Evolutionary conservation across 2,329 filamentous ascomycete species (phyloP).

Genomic region (Trichoderma arundinaceum): DNA sequence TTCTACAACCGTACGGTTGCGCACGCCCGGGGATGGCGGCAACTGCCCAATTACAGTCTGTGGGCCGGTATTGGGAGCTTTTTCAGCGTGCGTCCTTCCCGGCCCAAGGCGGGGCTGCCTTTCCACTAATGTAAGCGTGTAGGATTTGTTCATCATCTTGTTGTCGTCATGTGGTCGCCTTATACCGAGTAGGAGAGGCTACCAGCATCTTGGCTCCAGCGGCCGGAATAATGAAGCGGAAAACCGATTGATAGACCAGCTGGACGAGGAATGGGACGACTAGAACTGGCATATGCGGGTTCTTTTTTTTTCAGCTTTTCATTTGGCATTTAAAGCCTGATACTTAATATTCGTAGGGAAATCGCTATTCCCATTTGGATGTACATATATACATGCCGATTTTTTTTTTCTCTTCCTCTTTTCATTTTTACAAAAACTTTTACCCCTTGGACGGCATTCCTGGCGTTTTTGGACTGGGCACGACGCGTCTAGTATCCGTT

Average conservation of each 20-base stretch:
- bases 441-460: slow-evolving; percentile 34
- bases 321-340: slow-evolving; percentile 13
- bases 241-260: slow-evolving; percentile 90
- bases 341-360: not conserved
- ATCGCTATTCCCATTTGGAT: slow-evolving; percentile 25
- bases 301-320: slow-evolving; percentile 20
- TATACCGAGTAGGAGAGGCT: slow-evolving; percentile 69
- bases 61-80: slow-evolving; percentile 90
- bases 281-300: slow-evolving; percentile 39
- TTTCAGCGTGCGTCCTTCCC: slow-evolving; percentile 63
- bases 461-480: slow-evolving; percentile 28
- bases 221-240: slow-evolving; percentile 72
- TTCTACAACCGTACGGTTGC: slow-evolving; percentile 95
- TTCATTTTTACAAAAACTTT: not conserved
- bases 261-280: slow-evolving; percentile 98
- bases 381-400: slow-evolving; percentile 24
- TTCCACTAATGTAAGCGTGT: slow-evolving; percentile 38
- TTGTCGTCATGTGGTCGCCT: slow-evolving; percentile 72
- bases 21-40: slow-evolving; percentile 92
- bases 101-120: slow-evolving; percentile 41
- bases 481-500: not conserved
- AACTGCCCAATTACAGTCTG: slow-evolving; percentile 90
- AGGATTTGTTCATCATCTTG: slow-evolving; percentile 71
- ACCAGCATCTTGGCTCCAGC: slow-evolving; percentile 66
- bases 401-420: not conserved